Percentiles rank a stretch among this genome's conserved stretches.
Evolutionary conservation across 2,329 filamentous ascomycete genomes (phyloP).

Genomic region (Colletotrichum tropicale): DNA sequence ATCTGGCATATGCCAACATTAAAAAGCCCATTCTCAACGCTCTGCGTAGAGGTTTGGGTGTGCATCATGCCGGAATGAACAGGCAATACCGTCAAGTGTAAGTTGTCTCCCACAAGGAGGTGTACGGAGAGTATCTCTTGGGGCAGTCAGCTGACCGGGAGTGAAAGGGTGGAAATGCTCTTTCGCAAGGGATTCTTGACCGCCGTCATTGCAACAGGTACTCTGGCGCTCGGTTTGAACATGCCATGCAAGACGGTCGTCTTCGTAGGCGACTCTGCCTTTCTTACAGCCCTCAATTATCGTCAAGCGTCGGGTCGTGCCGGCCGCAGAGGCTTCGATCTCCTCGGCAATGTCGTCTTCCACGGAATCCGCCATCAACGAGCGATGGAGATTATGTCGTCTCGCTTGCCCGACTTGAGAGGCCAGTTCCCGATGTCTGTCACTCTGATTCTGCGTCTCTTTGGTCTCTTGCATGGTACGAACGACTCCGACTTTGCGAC

Average conservation of each 20-base stretch:
- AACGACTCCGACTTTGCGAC: constrained; percentile 66
- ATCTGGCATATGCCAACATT: constrained; percentile 56
- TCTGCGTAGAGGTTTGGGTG: constrained; percentile 71
- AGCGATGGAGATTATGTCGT: constrained; percentile 72
- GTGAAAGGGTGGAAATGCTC: constrained; percentile 66
- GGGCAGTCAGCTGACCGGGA: not conserved
- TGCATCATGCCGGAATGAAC: constrained; percentile 84
- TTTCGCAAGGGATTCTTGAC: constrained; percentile 75
- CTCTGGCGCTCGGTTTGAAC: constrained; percentile 78
- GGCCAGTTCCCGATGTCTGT: constrained; percentile 82
- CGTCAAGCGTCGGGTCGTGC: constrained; percentile 79
- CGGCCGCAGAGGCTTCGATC: constrained; percentile 79
- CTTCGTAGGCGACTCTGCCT: constrained; percentile 76
- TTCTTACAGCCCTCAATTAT: constrained; percentile 76
- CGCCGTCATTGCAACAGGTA: constrained; percentile 77
- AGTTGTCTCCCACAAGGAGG: constrained; percentile 24
- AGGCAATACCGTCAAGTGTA: constrained; percentile 72
- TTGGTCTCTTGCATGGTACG: constrained; percentile 70
- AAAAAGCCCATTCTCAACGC: constrained; percentile 60
- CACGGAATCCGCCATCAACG: constrained; percentile 66
- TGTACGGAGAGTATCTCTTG: not conserved
- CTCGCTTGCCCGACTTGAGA: constrained; percentile 73
- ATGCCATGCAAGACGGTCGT: constrained; percentile 86
- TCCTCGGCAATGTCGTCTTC: constrained; percentile 83
- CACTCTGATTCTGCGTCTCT: constrained; percentile 71